Conservation (phyloP, 345 rosid species). For the Cardiospermum halicacabum region DNA sequence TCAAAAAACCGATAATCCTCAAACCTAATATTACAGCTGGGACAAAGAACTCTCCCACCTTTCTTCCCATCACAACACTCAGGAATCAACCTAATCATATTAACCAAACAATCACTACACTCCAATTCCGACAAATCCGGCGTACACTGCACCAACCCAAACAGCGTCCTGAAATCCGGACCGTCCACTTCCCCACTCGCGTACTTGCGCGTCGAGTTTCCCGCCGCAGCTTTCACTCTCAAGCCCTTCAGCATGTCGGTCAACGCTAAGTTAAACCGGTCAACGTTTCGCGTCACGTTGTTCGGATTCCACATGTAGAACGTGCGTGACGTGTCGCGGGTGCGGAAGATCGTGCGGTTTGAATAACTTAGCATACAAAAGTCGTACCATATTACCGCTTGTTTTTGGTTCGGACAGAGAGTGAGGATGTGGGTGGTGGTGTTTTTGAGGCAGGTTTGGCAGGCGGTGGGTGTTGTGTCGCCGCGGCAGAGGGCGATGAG, state of each 20-base stretch:
- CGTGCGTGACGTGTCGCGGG: neutral
- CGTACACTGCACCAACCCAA: conserved; percentile 36
- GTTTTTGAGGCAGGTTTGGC: conserved; percentile 29
- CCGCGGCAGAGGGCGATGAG: conserved; percentile 43
- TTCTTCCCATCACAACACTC: neutral
- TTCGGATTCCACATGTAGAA: neutral
- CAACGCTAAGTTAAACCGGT: conserved; percentile 8
- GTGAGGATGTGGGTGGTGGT: conserved; percentile 13
- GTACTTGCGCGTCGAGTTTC: conserved; percentile 14
- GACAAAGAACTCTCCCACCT: conserved; percentile 19
- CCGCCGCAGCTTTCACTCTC: conserved; percentile 15
- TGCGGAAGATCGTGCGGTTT: neutral
- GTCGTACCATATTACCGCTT: conserved; percentile 15
- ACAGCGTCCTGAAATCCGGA: neutral
- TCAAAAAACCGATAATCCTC: conserved; percentile 27
- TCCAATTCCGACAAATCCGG: conserved; percentile 26
- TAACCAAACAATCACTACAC: conserved; percentile 16
- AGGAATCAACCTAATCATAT: conserved; percentile 11
- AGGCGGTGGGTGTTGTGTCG: conserved; percentile 21
- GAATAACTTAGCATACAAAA: conserved; percentile 25
- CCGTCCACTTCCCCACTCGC: conserved; percentile 8
- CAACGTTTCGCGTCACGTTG: neutral
- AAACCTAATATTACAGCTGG: conserved; percentile 33
- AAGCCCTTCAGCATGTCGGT: conserved; percentile 10
- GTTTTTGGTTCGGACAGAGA: conserved; percentile 15